Base-by-base conservation (phyloP, 306 rosid genomes). In the Fragaria ananassa region DNA sequence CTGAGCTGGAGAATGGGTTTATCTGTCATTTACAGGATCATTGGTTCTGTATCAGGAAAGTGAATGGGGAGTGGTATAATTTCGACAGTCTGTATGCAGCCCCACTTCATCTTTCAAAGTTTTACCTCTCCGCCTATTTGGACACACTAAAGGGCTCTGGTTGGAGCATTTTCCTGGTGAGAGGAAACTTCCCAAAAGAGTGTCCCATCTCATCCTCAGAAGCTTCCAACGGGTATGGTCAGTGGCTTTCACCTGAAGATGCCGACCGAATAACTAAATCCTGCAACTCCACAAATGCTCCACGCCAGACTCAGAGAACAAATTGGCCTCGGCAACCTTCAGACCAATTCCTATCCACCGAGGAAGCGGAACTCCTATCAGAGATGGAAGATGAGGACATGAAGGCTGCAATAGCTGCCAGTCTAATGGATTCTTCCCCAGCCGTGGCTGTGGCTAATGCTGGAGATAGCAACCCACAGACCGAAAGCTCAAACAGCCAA, bases 51-150 rank as follows among this genome's bases (percentile, higher is more conserved):
- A 96, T 96, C 70, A 89, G 97, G 66, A 92, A 92, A 82, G 98
- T 92, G 82, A 96, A 80, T 45, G 88, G 97, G 62, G 98, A 96
- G 80, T 96, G 98, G 98, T 96, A 92, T 77, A 96, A 96, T 81
- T 96, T 96, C 14, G 97, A 96, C 83, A 92, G 99, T 87, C 91
- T 96, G 34, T 92, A 91, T 82, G 99, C 98, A 29, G 98, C 99
- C 19, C 99, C 99, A 2, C 89, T 85, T 77, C 89, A 92, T 84
- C 93, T 96, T 42, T 96, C 99, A 75, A 96, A 91, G 88, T 96
- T 96, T 80, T 96, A 92, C 84, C 98, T 96, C 70, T 93, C 99
- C 10, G 99, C 97, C 50, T 96, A 92, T 76, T 85, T 96, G 56
- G 99, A 96, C 84, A 89, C 98, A 50, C 76, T 96, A 78, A 90